Evolutionary conservation across 805 yeast genomes (phyloP), one percentile per base, ranked within the genome.

Genomic region (Saccharomycopsis selenospora): DNA sequence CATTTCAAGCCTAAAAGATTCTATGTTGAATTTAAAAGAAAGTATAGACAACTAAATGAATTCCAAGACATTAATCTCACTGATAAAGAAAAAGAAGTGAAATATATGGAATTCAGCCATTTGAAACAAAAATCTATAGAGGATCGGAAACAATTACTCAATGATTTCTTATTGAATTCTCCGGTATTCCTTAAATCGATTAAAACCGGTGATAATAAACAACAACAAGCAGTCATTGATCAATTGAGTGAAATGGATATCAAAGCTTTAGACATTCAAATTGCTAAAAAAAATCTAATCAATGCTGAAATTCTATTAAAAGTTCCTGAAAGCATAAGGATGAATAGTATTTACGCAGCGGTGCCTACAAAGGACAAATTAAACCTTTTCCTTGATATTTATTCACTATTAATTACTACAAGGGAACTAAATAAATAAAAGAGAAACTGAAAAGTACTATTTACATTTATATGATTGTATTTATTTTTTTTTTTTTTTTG

Each of bases 281-380:
- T 45, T 4, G 49, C 49, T 6, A 41, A 40, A 25, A n/a, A 4
- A 2, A 20, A 38, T 2, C 23, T 49, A 14, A 40, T 20, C 18
- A 40, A 46, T 36, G 7, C 46, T 3, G 51, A 52, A 36, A 8
- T 17, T 2, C 36, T 36, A 3, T 29, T 52, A 11, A 36, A 43
- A 14, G 26, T 52, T n/a, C 53, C 53, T n/a, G 48, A 52, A 2
- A n/a, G 43, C 3, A 27, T 52, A n/a, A 17, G 36, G 29, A 45
- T 46, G 24, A 36, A 27, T 24, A 18, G 43, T 11, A 20, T 45
- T 5, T 52, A 52, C 22, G 24, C 28, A 5, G 53, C 48, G 4
- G 48, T 52, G n/a, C 55, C 55, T 2, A 52, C 55, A 3, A 52
- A 52, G 38, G 50, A 46, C 13, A 42, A 45, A 41, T 26, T 52